phyloP scores from a whole-genome alignment of 2,329 filamentous ascomycete species.

The Trichophyton simii region DNA sequence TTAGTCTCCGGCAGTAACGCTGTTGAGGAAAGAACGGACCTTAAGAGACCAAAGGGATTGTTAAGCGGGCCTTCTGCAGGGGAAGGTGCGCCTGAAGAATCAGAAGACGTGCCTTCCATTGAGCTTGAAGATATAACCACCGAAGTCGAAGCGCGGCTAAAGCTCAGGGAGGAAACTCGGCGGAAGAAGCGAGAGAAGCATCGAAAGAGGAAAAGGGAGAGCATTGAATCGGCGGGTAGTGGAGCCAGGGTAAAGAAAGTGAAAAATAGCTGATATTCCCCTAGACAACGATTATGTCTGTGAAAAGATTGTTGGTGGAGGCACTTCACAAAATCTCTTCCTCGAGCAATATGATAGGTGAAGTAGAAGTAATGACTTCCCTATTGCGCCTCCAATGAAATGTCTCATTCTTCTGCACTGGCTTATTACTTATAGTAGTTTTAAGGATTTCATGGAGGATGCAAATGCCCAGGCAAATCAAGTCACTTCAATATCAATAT shows the following conservation, averaged over 20 bases:
- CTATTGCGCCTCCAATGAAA: no score
- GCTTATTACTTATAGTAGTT: no score
- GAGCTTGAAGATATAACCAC: conserved; percentile 35
- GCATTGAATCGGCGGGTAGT: conserved; percentile 16
- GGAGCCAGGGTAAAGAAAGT: neutral
- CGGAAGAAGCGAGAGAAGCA: conserved; percentile 23
- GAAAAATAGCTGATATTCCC: neutral
- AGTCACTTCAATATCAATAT: no score
- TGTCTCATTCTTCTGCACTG: no score
- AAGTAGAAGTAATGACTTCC: no score
- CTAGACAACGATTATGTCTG: neutral
- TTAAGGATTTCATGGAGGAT: no score
- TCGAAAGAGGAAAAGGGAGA: conserved; percentile 33
- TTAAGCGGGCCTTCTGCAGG: conserved; percentile 9
- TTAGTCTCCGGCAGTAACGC: neutral
- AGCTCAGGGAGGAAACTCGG: conserved; percentile 31
- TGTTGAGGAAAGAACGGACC: neutral
- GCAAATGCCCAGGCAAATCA: no score
- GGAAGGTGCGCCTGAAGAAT: neutral
- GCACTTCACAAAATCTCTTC: no score
- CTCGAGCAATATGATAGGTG: no score
- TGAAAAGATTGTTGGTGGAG: no score
- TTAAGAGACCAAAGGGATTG: conserved; percentile 16
- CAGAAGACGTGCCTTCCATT: conserved; percentile 8
- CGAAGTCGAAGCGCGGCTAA: conserved; percentile 34